These are phyloP conservation scores for Cutaneotrichosporon sp. DNA, from an alignment of 1,284 basidiomycete genomes.

Conservation along the genomic window DNA sequence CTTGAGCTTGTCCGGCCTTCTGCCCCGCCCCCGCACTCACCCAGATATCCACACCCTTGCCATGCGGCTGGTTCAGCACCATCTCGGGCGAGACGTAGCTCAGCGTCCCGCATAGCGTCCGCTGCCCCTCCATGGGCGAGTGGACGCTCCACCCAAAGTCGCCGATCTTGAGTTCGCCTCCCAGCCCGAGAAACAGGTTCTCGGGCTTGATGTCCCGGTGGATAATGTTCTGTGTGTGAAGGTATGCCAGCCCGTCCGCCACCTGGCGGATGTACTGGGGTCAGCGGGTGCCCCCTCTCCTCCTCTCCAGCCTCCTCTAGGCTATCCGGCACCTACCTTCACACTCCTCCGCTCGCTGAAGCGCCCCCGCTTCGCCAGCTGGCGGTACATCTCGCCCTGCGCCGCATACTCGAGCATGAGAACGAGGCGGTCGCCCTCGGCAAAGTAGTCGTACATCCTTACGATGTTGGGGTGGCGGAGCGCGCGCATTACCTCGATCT, in stretches of 20 bases:
- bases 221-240: slow-evolving; percentile 94
- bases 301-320: background rate
- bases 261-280: slow-evolving; percentile 90
- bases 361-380: slow-evolving; percentile 72
- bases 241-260: slow-evolving; percentile 88
- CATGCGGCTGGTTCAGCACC: slow-evolving; percentile 68
- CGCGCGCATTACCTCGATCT: slow-evolving; percentile 84
- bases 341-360: slow-evolving; percentile 77
- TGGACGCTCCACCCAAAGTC: slow-evolving; percentile 99
- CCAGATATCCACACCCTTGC: slow-evolving; percentile 45
- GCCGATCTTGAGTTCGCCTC: slow-evolving; percentile 96
- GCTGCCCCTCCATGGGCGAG: slow-evolving; percentile 67
- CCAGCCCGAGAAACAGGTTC: slow-evolving; percentile 82
- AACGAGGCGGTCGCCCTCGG: slow-evolving; percentile 92
- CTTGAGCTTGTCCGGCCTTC: background rate
- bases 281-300: background rate
- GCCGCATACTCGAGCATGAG: slow-evolving; percentile 93
- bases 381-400: slow-evolving; percentile 93
- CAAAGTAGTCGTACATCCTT: slow-evolving; percentile 95
- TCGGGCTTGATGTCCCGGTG: slow-evolving; percentile 99
- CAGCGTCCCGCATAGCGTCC: slow-evolving; percentile 87
- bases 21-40: slow-evolving; percentile 15
- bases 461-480: slow-evolving; percentile 82
- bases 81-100: slow-evolving; percentile 97
- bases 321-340: slow-evolving; percentile 53